Base-by-base conservation (phyloP, 176 grass and related monocot genomes). In the Triticum turgidum region DNA sequence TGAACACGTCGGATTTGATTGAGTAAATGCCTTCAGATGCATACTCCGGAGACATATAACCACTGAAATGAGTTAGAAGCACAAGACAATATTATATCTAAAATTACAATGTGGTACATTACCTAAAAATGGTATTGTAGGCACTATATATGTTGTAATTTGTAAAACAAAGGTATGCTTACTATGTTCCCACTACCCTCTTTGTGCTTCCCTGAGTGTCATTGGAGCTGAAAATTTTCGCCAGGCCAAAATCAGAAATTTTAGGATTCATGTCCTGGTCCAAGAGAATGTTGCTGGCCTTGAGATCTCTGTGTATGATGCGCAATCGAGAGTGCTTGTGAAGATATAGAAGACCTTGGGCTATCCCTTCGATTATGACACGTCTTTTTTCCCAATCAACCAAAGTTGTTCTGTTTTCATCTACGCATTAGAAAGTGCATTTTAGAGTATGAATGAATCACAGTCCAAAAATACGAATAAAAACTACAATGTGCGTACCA, bases 221-320 rank as follows among this genome's bases (percentile, higher is more conserved):
- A 73, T 88, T 79, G 20, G 86, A 77, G 24, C 65, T 54, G 77
- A 79, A 88, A 27, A 73, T 84, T 84, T 30, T 79, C 14, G 87
- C 74, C 2, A 88, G 6, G 0, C 73, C 87, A 73, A 84, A 89
- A 76, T 89, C 87, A 8, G 82, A 89, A 73, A 89, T 89, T 73
- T 89, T 85, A 2, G 87, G 82, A 24, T 79, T 84, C 87, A 88
- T 72, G 3, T 88, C 64, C 3, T 15, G 11, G 15, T 88, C 87
- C 63, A 88, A 83, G 5, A 84, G 87, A 64, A 88, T 84, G 27
- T 84, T 88, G 38, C 87, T 88, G 2, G 87, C 81, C 77, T 88
- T 88, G 17, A 88, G 34, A 11, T 82, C 79, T 51, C 86, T 56
- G 6, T 87, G 86, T 41, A 88, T 34, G 4, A 84, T 41, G 0